Percentiles rank a stretch among this genome's conserved stretches.
phyloP scores from a whole-genome alignment of 2,329 filamentous ascomycete genomes.

The Pseudohalonectria lignicola region DNA sequence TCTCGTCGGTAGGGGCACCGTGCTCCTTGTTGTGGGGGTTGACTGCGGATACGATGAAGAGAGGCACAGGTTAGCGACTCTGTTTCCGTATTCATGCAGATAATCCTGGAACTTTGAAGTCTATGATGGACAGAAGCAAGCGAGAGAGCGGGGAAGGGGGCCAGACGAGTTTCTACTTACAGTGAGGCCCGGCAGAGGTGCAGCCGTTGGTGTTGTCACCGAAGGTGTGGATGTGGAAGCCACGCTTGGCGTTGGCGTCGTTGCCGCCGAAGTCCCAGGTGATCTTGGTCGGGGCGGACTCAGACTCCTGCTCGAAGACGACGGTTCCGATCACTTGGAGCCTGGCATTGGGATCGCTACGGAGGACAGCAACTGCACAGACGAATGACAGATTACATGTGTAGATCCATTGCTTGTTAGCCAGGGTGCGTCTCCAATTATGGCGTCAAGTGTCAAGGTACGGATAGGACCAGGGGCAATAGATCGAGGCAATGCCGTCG shows the following conservation, averaged over 20 bases:
- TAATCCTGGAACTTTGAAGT: background rate
- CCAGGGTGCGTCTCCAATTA: no score
- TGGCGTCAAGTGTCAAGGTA: no score
- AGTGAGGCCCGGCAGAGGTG: slow-evolving; percentile 96
- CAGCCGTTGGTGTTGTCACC: slow-evolving; percentile 99
- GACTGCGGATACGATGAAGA: slow-evolving; percentile 42
- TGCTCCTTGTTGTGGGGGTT: slow-evolving; percentile 92
- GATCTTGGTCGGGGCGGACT: slow-evolving; percentile 74
- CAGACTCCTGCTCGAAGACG: slow-evolving; percentile 84
- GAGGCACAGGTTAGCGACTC: background rate
- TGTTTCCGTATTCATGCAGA: no score
- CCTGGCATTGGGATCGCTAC: slow-evolving; percentile 74
- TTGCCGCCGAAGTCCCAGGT: slow-evolving; percentile 87
- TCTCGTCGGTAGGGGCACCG: slow-evolving; percentile 71
- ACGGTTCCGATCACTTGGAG: slow-evolving; percentile 80
- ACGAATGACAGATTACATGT: no score
- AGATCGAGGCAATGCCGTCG: no score
- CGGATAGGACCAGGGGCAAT: no score
- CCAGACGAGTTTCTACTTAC: slow-evolving; percentile 41
- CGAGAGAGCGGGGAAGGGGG: background rate
- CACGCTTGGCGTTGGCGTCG: slow-evolving; percentile 91
- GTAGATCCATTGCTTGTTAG: no score
- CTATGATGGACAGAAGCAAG: background rate
- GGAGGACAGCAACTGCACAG: slow-evolving; percentile 79
- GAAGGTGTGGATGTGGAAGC: slow-evolving; percentile 97